Evolutionary conservation across 2,329 filamentous ascomycete species (phyloP), one percentile per base, ranked within the genome.

Genomic region (Calonectria ilicicola): DNA sequence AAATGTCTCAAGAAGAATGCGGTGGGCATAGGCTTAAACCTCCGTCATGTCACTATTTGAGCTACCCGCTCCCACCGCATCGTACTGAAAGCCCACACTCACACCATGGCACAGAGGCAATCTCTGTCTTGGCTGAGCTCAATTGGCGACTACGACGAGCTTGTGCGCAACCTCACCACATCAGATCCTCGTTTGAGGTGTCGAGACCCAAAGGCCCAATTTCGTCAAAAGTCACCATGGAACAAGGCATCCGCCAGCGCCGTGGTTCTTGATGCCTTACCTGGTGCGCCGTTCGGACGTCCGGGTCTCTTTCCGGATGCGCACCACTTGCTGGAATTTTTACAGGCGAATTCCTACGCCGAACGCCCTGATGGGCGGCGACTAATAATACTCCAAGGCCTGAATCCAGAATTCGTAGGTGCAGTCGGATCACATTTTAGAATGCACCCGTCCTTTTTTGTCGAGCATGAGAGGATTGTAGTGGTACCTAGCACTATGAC

Each of bases 381-480:
- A 4, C 23, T 68, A 15, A 19, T 60, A 9, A 49, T 68, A 9
- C 29, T 62, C 1, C 40, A 68, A n/a, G 65, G 65, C 14, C 27
- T 62, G 19, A 68, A 58, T 29, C 53, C 65, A 6, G 42, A 46
- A 15, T 40, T 68, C 17, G 42, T 68, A 8, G 65, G 51, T 5
- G 42, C 40, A 1, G 40, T 68, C 5, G 65, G 65, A 12, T 44
- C 40, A 5, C 53, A 62, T 21, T 68, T 68, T 19, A 49, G 21
- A 27, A 68, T 68, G 65, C 65, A 68, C 12, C 65, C 65, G 3
- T 68, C 65, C 2, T 51, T 60, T 12, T 67, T 68, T n/a, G 27
- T 47, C 29, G 42, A 68, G 51, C 35, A 62, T 14, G 51, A 60
- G 7, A 21, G 44, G 10, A 35, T 62, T 19, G 51, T 46, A 2